These are phyloP conservation scores for Xylogone sp. DNA, from an alignment of 2,329 filamentous ascomycete species.

Conservation along the genomic window DNA sequence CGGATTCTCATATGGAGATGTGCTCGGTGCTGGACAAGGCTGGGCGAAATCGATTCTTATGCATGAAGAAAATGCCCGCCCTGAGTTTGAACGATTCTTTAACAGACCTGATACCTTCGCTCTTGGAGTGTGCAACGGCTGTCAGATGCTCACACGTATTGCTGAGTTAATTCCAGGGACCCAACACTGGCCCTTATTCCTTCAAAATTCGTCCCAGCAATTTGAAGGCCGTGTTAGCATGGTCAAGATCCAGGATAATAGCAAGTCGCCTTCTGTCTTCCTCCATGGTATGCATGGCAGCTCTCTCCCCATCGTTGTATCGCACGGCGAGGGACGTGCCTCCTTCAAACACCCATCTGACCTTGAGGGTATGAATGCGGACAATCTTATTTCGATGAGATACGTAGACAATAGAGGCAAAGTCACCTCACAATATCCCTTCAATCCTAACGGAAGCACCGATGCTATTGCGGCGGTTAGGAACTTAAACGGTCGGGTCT, in stretches of 20 bases:
- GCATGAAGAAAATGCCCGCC: conserved; percentile 67
- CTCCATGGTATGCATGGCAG: conserved; percentile 83
- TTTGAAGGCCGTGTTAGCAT: conserved; percentile 87
- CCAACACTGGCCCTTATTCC: conserved; percentile 78
- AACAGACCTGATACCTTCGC: conserved; percentile 84
- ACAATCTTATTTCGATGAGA: conserved; percentile 70
- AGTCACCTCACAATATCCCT: conserved; percentile 79
- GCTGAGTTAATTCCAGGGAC: conserved; percentile 86
- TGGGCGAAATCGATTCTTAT: conserved; percentile 94
- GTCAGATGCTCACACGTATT: conserved; percentile 85
- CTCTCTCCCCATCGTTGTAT: conserved; percentile 78
- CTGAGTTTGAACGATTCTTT: conserved; percentile 83
- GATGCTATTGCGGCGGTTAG: conserved; percentile 66
- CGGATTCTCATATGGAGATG: conserved; percentile 88
- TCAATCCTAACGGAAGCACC: conserved; percentile 75
- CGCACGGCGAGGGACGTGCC: conserved; percentile 88
- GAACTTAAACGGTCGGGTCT: conserved; percentile 60
- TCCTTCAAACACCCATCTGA: conserved; percentile 55
- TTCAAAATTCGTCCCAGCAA: conserved; percentile 79
- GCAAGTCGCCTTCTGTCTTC: conserved; percentile 69
- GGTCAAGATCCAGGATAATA: conserved; percentile 70
- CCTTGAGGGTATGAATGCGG: conserved; percentile 52
- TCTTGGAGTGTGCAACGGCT: conserved; percentile 94
- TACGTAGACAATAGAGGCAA: conserved; percentile 81
- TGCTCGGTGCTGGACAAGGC: conserved; percentile 89